Base-by-base conservation (phyloP, 164 flowering plant genomes). In the Chimonanthus praecox region DNA sequence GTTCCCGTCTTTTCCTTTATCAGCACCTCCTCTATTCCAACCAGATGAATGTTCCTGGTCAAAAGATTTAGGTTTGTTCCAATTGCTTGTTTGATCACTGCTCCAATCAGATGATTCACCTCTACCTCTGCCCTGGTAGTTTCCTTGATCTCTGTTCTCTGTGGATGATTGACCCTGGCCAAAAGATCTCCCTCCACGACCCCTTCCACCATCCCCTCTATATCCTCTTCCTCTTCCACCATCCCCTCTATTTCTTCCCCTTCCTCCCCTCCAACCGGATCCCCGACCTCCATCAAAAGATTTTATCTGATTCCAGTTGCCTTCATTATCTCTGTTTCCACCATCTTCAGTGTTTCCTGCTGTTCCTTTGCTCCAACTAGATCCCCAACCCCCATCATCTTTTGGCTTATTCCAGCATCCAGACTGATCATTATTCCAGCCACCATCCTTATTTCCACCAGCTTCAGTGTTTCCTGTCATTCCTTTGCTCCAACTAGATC, bases 291-390 rank as follows among this genome's bases (percentile, higher is more conserved):
- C 60, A 50, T 49, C 84, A 68, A 67, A 66, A 64, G 71, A 72
- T 72, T 67, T 82, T 6, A 83, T 76, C 46, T 83, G 72, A 70
- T 80, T 82, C 71, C 83, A 68, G 46, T 66, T 20, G 6, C 76
- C 81, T 50, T 67, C 78, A 5, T 81, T 70, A 77, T 76, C 78
- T 67, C 82, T 71, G 66, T 83, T 83, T 49, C 85, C 81, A 20
- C 78, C 64, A 54, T 4, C 15, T 20, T 74, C 78, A 64, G 68
- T 81, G 65, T 58, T 50, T 58, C 47, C 33, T 6, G 21, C 82
- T 70, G 74, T 62, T 18, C 77, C 75, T 51, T 82, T 61, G 69
- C 54, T 47, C 82, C 79, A 68, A 47, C 67, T 72, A 45, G n/a
- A 64, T 47, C 18, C 72, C 47, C 20, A 49, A 11, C 58, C 81